Base-by-base conservation (phyloP, 805 yeast genomes). In the Geotrichum ghanense region DNA sequence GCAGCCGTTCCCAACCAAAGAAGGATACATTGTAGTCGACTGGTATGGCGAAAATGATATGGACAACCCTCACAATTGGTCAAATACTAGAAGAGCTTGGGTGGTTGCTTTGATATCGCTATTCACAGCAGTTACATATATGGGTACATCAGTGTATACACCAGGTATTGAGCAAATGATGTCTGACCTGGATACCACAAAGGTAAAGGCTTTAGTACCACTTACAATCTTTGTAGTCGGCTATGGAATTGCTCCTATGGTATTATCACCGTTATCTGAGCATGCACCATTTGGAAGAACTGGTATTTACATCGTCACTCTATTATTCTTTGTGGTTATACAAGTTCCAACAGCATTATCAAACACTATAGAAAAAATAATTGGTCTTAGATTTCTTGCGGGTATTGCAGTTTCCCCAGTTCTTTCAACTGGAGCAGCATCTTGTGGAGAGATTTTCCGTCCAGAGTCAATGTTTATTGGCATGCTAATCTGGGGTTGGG, bases 21-120 rank as follows among this genome's bases (percentile, higher is more conserved):
- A 26, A 12, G 12, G 14, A 12, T n/a, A 12, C 12, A 26, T 26
- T 26, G n/a, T 26, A 26, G n/a, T n/a, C 63, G 34, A 26, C n/a
- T 26, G 34, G 34, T 26, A 26, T 26, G 34, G 34, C 12, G 14
- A 12, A 26, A n/a, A 76, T 63, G 97, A 89, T 61, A 94, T 95
- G 0, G 90, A 78, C 56, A 89, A 73, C 52, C 85, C 86, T 0
- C 55, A 62, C 19, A 76, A 76, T 55, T 79, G 85, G 85, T 65
- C 78, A 0, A 47, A 67, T 22, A 56, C 0, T 42, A 49, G 26
- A 65, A 68, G 44, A 75, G 73, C 54, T 26, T 56, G 3, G 45
- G 70, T 34, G 62, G 72, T 42, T 57, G 70, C 3, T 25, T 52
- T 79, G 7, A 68, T 85, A 21, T 79, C 95, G 1, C 53, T 77